phyloP scores from a whole-genome alignment of 2,329 filamentous ascomycete species.

The Diaporthe humulicola region DNA sequence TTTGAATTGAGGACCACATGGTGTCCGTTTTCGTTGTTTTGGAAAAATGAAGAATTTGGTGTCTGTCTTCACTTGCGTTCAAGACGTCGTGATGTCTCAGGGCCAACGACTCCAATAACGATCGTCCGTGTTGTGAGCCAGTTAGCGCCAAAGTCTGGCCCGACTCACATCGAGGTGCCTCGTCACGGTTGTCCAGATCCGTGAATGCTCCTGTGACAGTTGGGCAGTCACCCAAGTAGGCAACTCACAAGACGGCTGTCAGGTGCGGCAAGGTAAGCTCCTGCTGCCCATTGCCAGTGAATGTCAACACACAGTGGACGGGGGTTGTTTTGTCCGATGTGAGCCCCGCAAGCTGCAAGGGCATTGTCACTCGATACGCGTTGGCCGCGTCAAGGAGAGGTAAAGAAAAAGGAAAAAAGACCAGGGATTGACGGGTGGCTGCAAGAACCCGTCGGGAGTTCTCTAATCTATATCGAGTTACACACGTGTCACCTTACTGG shows the following conservation, averaged over 20 bases:
- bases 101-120: not conserved
- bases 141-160: slow-evolving; percentile 11
- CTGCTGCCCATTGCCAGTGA: not conserved
- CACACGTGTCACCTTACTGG: slow-evolving; percentile 13
- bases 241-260: not conserved
- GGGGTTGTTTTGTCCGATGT: not conserved
- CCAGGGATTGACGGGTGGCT: slow-evolving; percentile 2
- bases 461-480: not conserved
- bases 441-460: slow-evolving; percentile 15
- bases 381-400: not conserved
- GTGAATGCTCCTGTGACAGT: not conserved
- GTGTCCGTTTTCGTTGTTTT: not conserved
- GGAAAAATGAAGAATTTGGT: not conserved
- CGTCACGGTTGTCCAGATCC: not conserved
- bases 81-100: not conserved
- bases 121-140: not conserved
- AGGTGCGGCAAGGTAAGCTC: not conserved
- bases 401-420: not conserved
- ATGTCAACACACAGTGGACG: not conserved
- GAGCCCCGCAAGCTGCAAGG: slow-evolving; percentile 6
- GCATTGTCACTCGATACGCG: not conserved
- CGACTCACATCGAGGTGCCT: not conserved
- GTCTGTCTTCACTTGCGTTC: not conserved
- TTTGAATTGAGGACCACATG: not conserved
- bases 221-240: not conserved